phyloP scores from a whole-genome alignment of 768 basidiomycete genomes.

The Lactarius psammicola region DNA sequence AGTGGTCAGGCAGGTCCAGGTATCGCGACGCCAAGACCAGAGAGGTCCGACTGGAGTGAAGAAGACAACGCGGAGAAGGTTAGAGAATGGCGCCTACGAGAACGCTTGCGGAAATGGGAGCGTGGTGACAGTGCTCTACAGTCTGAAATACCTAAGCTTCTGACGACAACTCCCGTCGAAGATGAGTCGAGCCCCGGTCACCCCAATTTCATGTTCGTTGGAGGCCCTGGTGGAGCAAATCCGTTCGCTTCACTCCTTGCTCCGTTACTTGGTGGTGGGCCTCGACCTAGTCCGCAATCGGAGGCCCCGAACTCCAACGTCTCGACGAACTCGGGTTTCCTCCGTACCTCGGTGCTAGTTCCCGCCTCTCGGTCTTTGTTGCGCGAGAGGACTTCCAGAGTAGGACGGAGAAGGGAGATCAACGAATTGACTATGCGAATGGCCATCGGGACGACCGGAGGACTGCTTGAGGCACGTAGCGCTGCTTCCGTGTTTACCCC shows the following conservation, averaged over 20 bases:
- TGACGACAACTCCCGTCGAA: constrained; percentile 38
- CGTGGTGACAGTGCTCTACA: constrained; percentile 55
- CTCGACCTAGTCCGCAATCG: constrained; percentile 28
- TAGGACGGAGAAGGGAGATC: constrained; percentile 65
- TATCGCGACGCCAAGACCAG: constrained; percentile 37
- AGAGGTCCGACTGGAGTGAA: constrained; percentile 60
- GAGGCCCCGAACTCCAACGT: constrained; percentile 2
- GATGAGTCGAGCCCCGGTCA: constrained; percentile 35
- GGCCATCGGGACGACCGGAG: constrained; percentile 75
- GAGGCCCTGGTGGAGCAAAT: constrained; percentile 40
- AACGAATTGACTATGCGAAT: constrained; percentile 84
- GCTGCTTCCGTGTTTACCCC: constrained; percentile 30
- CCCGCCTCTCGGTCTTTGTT: constrained; percentile 55
- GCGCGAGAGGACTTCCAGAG: constrained; percentile 56
- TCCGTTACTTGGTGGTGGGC: constrained; percentile 28
- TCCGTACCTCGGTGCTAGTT: constrained; percentile 68
- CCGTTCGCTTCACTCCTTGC: constrained; percentile 39
- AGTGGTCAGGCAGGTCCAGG: constrained; percentile 37
- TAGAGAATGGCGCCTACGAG: constrained; percentile 68
- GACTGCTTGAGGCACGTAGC: constrained; percentile 48
- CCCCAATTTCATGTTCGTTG: constrained; percentile 52
- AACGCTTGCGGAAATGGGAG: constrained; percentile 75
- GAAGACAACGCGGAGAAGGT: constrained; percentile 62
- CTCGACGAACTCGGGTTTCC: constrained; percentile 45
- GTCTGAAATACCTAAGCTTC: constrained; percentile 61